These are phyloP conservation scores for Alternaria angustiovoidea DNA, from an alignment of 2,329 filamentous ascomycete species.

Conservation along the genomic window DNA sequence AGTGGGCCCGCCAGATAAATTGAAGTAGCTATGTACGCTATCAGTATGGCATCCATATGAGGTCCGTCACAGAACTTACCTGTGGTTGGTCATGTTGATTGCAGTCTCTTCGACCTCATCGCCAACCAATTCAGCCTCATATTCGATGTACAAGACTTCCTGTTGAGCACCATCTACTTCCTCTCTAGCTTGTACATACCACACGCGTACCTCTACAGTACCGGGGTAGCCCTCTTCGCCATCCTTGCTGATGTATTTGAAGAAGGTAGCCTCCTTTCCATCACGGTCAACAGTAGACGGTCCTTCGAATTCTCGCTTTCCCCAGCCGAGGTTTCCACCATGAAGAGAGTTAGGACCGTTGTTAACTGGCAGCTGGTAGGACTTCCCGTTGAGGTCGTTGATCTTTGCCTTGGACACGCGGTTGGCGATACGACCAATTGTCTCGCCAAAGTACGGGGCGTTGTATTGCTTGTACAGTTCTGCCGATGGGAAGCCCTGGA, in stretches of 20 bases:
- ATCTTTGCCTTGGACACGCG: constrained; percentile 78
- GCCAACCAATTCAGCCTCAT: constrained; percentile 80
- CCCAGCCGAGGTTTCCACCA: constrained; percentile 73
- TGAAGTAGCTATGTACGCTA: constrained; percentile 66
- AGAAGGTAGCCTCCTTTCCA: constrained; percentile 55
- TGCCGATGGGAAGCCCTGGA: constrained; percentile 81
- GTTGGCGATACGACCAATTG: constrained; percentile 86
- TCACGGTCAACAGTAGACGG: constrained; percentile 66
- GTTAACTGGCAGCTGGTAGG: constrained; percentile 77
- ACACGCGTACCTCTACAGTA: constrained; percentile 77
- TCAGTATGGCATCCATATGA: constrained; percentile 1
- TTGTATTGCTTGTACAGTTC: constrained; percentile 79
- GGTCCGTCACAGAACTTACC: constrained; percentile 58
- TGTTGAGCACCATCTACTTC: constrained; percentile 68
- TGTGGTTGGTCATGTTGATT: constrained; percentile 95
- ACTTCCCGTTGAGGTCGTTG: constrained; percentile 73
- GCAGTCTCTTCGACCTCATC: constrained; percentile 85
- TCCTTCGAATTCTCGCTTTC: constrained; percentile 78
- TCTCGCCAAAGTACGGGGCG: constrained; percentile 86
- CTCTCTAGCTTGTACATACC: constrained; percentile 79
- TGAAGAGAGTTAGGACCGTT: constrained; percentile 75
- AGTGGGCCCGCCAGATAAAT: constrained; percentile 66
- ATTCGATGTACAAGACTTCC: constrained; percentile 83
- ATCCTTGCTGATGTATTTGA: constrained; percentile 71
- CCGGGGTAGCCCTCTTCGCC: constrained; percentile 93